phyloP scores from a whole-genome alignment of 805 yeast genomes.

The Cyberlindnera galapagoensis region DNA sequence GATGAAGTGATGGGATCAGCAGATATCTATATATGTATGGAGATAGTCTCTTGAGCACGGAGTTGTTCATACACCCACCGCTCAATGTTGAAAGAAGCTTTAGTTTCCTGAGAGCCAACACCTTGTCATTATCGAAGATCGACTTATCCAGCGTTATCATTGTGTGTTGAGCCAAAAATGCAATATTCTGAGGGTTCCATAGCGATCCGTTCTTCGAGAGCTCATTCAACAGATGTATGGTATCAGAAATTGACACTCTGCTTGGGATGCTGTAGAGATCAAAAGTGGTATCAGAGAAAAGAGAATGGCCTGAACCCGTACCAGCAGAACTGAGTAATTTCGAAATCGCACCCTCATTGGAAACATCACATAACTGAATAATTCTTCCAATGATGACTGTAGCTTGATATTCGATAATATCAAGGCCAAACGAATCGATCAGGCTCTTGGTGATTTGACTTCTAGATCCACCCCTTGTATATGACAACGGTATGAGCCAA shows the following conservation, averaged over 20 bases:
- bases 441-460: conserved; percentile 25
- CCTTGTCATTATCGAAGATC: conserved; percentile 19
- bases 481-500: conserved; percentile 38
- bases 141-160: conserved; percentile 17
- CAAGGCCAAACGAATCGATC: conserved; percentile 13
- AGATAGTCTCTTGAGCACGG: too few relatives aligned
- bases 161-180: too few relatives aligned
- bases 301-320: too few relatives aligned
- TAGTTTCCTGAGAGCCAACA: conserved; percentile 28
- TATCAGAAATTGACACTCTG: conserved; percentile 12
- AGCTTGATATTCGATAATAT: conserved; percentile 18
- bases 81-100: conserved; percentile 32
- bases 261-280: conserved; percentile 6
- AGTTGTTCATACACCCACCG: neutral
- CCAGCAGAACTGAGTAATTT: too few relatives aligned
- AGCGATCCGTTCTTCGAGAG: conserved; percentile 12
- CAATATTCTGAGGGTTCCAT: conserved; percentile 35
- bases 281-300: conserved; percentile 6
- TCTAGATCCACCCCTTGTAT: conserved; percentile 32
- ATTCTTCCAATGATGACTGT: conserved; percentile 31
- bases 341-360: conserved; percentile 22
- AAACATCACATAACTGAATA: conserved; percentile 34
- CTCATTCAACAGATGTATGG: conserved; percentile 10
- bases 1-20: conserved; percentile 8
- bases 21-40: too few relatives aligned